phyloP scores from a whole-genome alignment of 176 grass and related monocot species.

The Oryza glaberrima region DNA sequence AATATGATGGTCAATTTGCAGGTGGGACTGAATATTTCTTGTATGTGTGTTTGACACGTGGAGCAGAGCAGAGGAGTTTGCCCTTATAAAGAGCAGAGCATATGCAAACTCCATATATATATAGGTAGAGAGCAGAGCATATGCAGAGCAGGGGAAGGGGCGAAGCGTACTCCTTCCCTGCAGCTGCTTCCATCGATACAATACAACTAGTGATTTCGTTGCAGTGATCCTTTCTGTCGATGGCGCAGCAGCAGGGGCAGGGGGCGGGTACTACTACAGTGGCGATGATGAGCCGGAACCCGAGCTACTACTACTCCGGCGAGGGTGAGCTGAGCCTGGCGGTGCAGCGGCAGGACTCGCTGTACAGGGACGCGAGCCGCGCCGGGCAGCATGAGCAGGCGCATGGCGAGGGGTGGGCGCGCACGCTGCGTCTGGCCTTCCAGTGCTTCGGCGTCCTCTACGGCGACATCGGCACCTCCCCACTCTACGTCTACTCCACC shows the following conservation, averaged over 20 bases:
- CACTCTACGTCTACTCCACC: conserved; percentile 74
- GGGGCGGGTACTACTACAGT: background rate
- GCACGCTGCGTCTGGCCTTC: conserved; percentile 53
- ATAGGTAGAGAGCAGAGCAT: no score
- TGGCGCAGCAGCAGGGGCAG: conserved; percentile 3
- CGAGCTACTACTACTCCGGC: background rate
- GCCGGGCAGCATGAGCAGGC: conserved; percentile 5
- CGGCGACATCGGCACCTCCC: conserved; percentile 77
- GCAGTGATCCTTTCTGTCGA: background rate
- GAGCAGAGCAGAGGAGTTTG: no score
- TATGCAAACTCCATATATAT: no score
- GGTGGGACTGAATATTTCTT: no score
- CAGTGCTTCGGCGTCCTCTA: conserved; percentile 74
- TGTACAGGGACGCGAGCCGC: conserved; percentile 47
- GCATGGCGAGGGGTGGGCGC: conserved; percentile 41
- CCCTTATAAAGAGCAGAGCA: no score
- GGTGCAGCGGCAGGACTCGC: conserved; percentile 57
- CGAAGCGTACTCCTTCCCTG: no score
- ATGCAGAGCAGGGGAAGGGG: no score
- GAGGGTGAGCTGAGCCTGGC: conserved; percentile 1
- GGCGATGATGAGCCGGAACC: background rate
- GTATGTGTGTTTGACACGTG: no score
- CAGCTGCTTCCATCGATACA: no score
- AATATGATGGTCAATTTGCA: no score
- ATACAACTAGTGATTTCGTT: no score